Conservation (phyloP, 176 grass and related monocot genomes). For the Oryza rufipogon region DNA sequence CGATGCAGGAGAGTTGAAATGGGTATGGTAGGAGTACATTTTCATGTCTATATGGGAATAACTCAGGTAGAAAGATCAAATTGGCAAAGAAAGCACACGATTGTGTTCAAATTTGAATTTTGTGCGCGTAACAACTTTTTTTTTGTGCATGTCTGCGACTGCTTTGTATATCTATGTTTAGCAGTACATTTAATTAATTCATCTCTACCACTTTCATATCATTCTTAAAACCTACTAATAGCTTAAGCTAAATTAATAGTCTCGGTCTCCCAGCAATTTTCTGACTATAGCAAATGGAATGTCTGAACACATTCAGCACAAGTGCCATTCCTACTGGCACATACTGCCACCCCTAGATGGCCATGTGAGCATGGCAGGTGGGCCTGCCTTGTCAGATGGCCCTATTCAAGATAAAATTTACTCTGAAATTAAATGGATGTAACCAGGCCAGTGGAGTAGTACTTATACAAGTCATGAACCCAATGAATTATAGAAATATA, state of each 20-base stretch:
- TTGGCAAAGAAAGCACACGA: background rate
- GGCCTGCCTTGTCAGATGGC: background rate
- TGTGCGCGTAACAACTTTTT: background rate
- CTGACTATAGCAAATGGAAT: background rate
- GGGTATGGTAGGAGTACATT: background rate
- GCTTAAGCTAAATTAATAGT: no score
- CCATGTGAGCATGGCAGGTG: background rate
- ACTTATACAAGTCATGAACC: no score
- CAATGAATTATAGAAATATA: no score
- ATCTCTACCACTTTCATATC: background rate
- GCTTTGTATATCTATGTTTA: background rate
- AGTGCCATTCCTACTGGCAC: background rate
- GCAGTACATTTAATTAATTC: background rate
- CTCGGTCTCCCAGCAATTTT: no score
- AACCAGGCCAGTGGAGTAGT: no score
- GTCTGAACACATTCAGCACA: background rate
- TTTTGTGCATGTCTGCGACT: no score
- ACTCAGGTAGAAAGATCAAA: background rate
- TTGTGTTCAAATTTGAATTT: background rate
- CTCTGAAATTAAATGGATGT: background rate
- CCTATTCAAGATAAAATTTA: background rate
- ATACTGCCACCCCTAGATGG: background rate
- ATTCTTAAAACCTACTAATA: background rate
- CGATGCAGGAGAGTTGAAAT: background rate
- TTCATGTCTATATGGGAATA: background rate